Evolutionary conservation across 139 green algal genomes (phyloP).

Genomic region (Ettlia oleoabundans): DNA sequence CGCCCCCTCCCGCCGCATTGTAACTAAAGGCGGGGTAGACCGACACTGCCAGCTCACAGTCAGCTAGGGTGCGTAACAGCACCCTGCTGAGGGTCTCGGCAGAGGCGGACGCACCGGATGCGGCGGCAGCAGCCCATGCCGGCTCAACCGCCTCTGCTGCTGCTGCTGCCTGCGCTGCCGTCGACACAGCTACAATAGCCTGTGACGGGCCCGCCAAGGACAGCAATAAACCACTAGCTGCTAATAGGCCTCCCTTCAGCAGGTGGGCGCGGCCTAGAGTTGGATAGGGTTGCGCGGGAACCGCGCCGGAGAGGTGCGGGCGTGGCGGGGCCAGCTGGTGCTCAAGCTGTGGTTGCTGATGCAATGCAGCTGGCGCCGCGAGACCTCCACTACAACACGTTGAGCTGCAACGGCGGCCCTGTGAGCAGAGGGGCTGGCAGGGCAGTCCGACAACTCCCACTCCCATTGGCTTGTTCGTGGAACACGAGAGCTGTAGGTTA

Average conservation of each 20-base stretch:
- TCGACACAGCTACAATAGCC: not conserved
- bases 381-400: too few species aligned
- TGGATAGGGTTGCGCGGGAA: not conserved
- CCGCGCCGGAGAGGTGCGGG: too few species aligned
- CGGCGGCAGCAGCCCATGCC: not conserved
- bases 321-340: too few species aligned
- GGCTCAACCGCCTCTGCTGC: not conserved
- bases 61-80: conserved; percentile 43
- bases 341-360: not conserved
- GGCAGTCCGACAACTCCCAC: too few species aligned
- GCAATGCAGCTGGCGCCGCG: not conserved
- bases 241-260: not conserved
- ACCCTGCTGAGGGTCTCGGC: conserved; percentile 3
- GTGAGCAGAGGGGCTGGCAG: too few species aligned
- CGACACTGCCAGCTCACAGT: conserved; percentile 60
- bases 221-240: not conserved
- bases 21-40: conserved; percentile 75
- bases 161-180: not conserved
- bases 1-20: conserved; percentile 75
- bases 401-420: too few species aligned
- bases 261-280: not conserved
- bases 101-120: not conserved
- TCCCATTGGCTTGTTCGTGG: too few species aligned
- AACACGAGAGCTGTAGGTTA: too few species aligned
- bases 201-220: not conserved